phyloP scores from a whole-genome alignment of 257 asterid species.

The Salvia miltiorrhiza region DNA sequence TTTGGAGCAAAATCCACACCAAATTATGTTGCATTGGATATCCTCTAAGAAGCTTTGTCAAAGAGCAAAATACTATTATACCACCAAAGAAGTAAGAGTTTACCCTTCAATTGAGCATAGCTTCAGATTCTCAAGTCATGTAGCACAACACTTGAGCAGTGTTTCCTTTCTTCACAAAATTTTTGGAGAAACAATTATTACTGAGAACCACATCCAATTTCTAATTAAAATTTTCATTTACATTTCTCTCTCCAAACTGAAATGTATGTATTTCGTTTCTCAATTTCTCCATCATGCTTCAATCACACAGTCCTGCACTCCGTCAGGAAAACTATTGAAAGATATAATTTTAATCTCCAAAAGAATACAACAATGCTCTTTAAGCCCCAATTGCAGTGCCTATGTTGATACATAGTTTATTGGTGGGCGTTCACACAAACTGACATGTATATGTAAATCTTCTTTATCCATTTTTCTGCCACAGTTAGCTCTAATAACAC shows the following conservation, averaged over 20 bases:
- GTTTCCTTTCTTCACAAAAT: conserved; percentile 1
- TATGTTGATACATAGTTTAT: not conserved
- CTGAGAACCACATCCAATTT: not conserved
- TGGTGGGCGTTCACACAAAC: not conserved
- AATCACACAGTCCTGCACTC: not conserved
- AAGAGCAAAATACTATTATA: not conserved
- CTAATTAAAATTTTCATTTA: not conserved
- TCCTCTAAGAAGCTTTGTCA: not conserved
- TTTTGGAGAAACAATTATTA: not conserved
- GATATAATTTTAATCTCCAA: not conserved
- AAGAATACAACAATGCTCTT: not conserved
- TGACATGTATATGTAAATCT: not conserved
- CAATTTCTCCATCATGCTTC: conserved; percentile 2
- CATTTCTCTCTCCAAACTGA: conserved; percentile 8
- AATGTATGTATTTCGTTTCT: not conserved
- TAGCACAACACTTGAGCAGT: not conserved
- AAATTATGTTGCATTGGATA: not conserved
- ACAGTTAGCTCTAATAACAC: not conserved
- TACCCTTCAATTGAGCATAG: not conserved
- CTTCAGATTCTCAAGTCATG: not conserved
- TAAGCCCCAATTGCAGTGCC: not conserved
- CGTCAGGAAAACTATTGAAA: not conserved
- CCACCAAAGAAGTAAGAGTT: not conserved
- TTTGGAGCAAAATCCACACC: not conserved
- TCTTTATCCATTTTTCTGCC: not conserved